Conservation (phyloP, 2,329 filamentous ascomycete genomes). For the Coniochaeta pulveracea region DNA sequence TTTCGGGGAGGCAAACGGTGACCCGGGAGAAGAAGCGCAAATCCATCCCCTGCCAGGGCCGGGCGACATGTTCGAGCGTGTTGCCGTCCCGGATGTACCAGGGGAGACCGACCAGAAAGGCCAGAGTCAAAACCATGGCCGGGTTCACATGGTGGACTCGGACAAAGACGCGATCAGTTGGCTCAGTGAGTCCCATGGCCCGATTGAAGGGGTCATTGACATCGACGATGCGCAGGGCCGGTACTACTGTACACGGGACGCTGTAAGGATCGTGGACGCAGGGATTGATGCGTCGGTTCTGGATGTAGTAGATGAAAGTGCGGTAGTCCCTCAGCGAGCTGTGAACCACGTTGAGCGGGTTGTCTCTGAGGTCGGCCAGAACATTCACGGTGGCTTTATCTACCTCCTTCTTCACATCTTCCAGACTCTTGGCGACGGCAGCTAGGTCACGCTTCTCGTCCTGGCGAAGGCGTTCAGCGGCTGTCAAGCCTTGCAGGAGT, state of each 20-base stretch:
- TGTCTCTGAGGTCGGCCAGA: neutral
- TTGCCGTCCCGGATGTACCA: conserved; percentile 8
- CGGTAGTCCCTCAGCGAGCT: conserved; percentile 6
- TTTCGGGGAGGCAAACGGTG: neutral
- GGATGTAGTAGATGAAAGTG: conserved; percentile 3
- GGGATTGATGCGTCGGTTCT: neutral
- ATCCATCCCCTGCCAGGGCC: neutral
- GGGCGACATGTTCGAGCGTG: no score
- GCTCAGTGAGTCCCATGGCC: conserved; percentile 3
- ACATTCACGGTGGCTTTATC: neutral
- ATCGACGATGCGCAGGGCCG: conserved; percentile 7
- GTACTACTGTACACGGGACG: conserved; percentile 1
- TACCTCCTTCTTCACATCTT: neutral
- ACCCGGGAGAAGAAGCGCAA: neutral
- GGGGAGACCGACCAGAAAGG: conserved; percentile 7
- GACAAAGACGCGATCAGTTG: conserved; percentile 1
- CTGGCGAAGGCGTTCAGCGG: no score
- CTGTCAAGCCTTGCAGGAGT: no score
- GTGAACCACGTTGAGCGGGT: conserved; percentile 1
- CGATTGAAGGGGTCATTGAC: conserved; percentile 1
- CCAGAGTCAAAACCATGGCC: conserved; percentile 1
- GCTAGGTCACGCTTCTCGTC: no score
- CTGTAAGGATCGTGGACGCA: neutral
- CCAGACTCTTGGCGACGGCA: no score
- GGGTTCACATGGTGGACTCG: neutral